Conservation (phyloP, 108 stramenopile genomes). For the Ochromonas danica region DNA sequence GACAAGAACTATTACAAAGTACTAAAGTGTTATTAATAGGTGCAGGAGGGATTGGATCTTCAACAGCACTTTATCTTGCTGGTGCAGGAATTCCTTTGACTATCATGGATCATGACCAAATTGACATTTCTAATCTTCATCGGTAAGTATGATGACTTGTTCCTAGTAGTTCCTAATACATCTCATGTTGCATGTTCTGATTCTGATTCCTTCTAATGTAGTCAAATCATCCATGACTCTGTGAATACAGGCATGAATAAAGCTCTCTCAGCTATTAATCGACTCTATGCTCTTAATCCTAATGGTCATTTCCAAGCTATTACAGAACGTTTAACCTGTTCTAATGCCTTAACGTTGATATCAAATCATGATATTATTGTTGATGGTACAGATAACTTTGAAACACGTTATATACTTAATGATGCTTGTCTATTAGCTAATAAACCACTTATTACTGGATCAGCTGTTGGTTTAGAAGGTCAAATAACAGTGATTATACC, state of each 20-base stretch:
- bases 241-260: neutral
- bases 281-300: slow-evolving; percentile 4
- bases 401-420: slow-evolving; percentile 88
- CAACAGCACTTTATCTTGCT: slow-evolving; percentile 84
- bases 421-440: slow-evolving; percentile 80
- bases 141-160: slow-evolving; percentile 87
- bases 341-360: slow-evolving; percentile 54
- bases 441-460: slow-evolving; percentile 66
- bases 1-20: slow-evolving; percentile 64
- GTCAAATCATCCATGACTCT: slow-evolving; percentile 20
- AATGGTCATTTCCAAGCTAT: no score
- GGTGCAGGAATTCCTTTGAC: slow-evolving; percentile 77
- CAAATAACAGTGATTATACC: slow-evolving; percentile 31
- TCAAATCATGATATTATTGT: slow-evolving; percentile 68
- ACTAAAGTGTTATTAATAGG: slow-evolving; percentile 79
- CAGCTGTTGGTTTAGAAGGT: slow-evolving; percentile 34
- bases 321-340: slow-evolving; percentile 41
- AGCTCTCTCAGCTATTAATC: neutral
- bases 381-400: slow-evolving; percentile 92
- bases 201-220: neutral
- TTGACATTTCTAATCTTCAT: slow-evolving; percentile 90
- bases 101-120: slow-evolving; percentile 91
- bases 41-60: slow-evolving; percentile 89
- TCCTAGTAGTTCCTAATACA: no score
- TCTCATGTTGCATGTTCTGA: neutral